Evolutionary conservation across 1,139 yeast species (phyloP), one percentile per base, ranked within the genome.

Genomic region (Arxiozyma telluris): DNA sequence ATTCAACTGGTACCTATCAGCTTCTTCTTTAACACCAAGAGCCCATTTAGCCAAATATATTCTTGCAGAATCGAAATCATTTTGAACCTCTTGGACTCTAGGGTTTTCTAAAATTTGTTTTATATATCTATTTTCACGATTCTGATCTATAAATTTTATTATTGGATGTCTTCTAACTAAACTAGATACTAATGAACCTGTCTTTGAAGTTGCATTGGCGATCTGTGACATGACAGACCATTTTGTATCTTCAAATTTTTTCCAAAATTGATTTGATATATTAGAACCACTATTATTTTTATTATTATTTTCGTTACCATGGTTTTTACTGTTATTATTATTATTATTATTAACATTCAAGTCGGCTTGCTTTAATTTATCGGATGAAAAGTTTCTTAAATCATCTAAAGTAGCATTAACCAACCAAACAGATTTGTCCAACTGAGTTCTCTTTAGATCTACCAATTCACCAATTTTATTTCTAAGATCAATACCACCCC

Each of bases 21-120:
- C 95, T 66, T 93, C 96, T 64, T 90, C 94, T 61, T 93, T 94
- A 27, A 93, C 95, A 44, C 90, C 90, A 63, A 89, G 80, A 0
- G 98, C 98, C 98, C 98, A 93, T 72, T 90, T 90, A 5, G 98
- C 98, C 57, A 93, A 75, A 67, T 90, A 93, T 4, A 90, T 87
- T 53, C 91, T 78, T 0, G 97, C 97, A 50, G 93, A 83, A 64
- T 91, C 98, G 67, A 90, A 93, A 59, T 93, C 98, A 59, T 89
- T 90, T 55, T 94, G 89, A 30, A 91, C 81, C 54, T 77, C 79
- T 61, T 77, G 79, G 5, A 91, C 95, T 62, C 90, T 96, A 0
- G 96, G 94, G 59, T 84, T 83, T 55, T 76, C 78, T 53, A 93
- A 73, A 58, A 87, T 69, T 54, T 80, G 80, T 59, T 81, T 80